Conservation (phyloP, 169 alveolate genomes). For the Pseudocohnilembus persalinus region DNA sequence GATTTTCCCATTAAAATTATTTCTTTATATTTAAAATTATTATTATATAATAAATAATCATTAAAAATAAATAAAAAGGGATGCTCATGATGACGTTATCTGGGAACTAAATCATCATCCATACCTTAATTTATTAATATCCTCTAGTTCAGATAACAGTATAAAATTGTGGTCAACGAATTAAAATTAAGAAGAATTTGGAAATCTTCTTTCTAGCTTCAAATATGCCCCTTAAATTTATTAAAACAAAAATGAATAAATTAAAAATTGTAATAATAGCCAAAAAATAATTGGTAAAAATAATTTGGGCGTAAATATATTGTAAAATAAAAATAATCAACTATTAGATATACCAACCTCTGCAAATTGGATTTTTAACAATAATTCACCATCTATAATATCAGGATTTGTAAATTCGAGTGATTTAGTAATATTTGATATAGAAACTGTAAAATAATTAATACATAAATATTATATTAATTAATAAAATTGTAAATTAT, state of each 20-base stretch:
- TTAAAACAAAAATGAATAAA: constrained; percentile 7
- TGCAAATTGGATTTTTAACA: constrained; percentile 8
- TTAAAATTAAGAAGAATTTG: constrained; percentile 31
- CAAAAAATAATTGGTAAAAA: too few species aligned
- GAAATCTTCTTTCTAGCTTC: not conserved
- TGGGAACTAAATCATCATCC: constrained; percentile 74
- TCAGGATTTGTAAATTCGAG: too few species aligned
- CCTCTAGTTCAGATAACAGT: constrained; percentile 66
- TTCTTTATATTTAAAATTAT: not conserved
- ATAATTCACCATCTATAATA: too few species aligned
- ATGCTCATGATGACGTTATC: constrained; percentile 66
- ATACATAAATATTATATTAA: too few species aligned
- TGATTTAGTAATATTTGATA: too few species aligned
- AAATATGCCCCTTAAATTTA: not conserved
- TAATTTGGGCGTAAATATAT: too few species aligned
- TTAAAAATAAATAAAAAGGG: constrained; percentile 26
- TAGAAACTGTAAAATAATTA: too few species aligned
- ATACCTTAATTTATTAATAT: constrained; percentile 45
- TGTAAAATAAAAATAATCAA: too few species aligned
- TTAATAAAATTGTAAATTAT: too few species aligned
- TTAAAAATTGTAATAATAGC: not conserved
- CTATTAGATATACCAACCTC: constrained; percentile 29
- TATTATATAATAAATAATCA: not conserved
- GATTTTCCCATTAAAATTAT: too few species aligned
- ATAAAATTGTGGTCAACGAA: constrained; percentile 65